A percentile compares a stretch with the other conserved stretches of the same genome.
phyloP scores from a whole-genome alignment of 1,284 basidiomycete genomes.

The Pseudozyma sp. region DNA sequence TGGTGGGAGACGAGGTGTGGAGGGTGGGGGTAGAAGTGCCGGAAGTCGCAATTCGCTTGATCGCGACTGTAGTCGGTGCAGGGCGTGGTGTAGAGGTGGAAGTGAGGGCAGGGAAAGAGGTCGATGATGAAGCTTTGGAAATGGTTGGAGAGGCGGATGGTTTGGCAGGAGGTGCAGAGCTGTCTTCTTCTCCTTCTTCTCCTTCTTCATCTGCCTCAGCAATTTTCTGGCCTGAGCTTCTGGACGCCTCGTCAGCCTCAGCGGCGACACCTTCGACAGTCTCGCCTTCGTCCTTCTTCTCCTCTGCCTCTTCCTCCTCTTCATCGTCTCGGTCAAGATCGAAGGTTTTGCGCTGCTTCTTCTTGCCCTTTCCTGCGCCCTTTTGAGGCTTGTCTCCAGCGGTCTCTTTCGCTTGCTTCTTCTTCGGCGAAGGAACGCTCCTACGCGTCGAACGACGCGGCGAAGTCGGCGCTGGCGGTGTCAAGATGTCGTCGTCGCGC shows the following conservation, averaged over 20 bases:
- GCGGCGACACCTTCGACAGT: too few relatives aligned
- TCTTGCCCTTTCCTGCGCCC: slow-evolving; percentile 20
- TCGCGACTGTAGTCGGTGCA: slow-evolving; percentile 16
- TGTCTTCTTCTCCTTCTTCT: slow-evolving; percentile 3
- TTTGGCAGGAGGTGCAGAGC: not conserved
- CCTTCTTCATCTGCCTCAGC: too few relatives aligned
- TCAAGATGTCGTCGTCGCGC: slow-evolving; percentile 23
- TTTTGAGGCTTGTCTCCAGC: slow-evolving; percentile 2
- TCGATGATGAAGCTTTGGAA: not conserved
- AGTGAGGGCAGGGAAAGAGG: not conserved
- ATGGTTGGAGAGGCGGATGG: not conserved
- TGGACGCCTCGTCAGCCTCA: too few relatives aligned
- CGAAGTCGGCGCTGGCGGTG: slow-evolving; percentile 20
- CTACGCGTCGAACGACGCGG: slow-evolving; percentile 21
- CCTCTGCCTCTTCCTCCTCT: slow-evolving; percentile 7
- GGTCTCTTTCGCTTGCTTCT: slow-evolving; percentile 12
- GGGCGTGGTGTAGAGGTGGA: not conserved
- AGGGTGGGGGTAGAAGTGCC: not conserved
- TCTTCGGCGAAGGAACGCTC: slow-evolving; percentile 28
- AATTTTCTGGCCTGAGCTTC: too few relatives aligned
- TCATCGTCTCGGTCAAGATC: slow-evolving; percentile 6
- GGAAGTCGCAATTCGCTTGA: slow-evolving; percentile 24
- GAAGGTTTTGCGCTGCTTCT: slow-evolving; percentile 18
- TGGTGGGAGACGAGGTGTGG: slow-evolving; percentile 8
- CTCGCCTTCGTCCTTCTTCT: slow-evolving; percentile 2